Conservation (phyloP, 2,329 filamentous ascomycete genomes). For the Sporothrix humicola region DNA sequence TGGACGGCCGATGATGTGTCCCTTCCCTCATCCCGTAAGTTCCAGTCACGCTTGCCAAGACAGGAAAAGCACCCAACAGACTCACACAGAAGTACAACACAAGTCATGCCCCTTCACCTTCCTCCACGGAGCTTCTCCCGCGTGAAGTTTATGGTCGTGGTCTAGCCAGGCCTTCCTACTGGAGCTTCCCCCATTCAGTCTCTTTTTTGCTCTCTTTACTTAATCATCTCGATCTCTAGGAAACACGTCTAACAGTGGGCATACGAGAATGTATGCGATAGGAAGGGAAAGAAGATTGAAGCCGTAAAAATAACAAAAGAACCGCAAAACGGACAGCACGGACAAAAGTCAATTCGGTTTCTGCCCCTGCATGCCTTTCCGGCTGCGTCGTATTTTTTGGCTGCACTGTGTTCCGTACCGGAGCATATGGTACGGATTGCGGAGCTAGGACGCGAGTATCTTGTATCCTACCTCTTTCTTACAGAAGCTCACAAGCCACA, state of each 20-base stretch:
- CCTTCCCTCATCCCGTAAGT: neutral
- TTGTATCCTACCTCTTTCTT: neutral
- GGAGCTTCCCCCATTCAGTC: neutral
- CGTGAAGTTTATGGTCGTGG: conserved; percentile 1
- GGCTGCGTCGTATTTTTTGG: conserved; percentile 4
- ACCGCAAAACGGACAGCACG: neutral
- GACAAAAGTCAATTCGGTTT: neutral
- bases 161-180: conserved; percentile 5
- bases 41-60: conserved; percentile 5
- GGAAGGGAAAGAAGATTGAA: neutral
- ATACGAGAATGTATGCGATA: neutral
- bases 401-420: conserved; percentile 22
- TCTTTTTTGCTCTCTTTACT: neutral
- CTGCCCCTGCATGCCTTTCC: conserved; percentile 18
- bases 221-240: neutral
- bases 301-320: neutral
- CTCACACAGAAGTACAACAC: neutral
- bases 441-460: conserved; percentile 16
- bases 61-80: neutral
- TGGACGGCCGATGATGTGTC: neutral
- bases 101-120: neutral
- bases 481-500: neutral
- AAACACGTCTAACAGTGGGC: no score
- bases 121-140: conserved; percentile 5
- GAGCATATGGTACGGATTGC: conserved; percentile 15